Conservation (phyloP, 768 basidiomycete species). For the Hebeloma cylindrosporum region DNA sequence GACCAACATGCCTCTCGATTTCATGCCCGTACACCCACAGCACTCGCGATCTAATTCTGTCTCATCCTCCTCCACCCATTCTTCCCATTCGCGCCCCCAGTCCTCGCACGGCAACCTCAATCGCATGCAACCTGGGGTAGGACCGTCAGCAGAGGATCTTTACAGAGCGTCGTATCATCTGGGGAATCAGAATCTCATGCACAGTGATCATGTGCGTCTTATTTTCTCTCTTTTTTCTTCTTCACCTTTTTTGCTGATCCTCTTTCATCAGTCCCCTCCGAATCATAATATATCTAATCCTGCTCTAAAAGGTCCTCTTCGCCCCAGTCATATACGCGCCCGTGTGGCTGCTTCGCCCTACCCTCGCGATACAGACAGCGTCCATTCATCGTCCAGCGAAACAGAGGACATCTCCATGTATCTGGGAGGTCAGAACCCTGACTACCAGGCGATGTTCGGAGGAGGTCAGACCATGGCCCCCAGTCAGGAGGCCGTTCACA, state of each 20-base stretch:
- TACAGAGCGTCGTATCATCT: conserved; percentile 67
- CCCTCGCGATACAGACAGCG: conserved; percentile 81
- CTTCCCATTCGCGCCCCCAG: conserved; percentile 72
- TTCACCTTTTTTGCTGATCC: conserved; percentile 14
- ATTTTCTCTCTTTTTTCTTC: conserved; percentile 14
- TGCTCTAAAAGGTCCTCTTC: conserved; percentile 74
- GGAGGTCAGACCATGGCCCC: conserved; percentile 46
- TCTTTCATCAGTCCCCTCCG: conserved; percentile 62
- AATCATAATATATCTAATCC: conserved; percentile 74
- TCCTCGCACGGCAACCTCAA: conserved; percentile 68
- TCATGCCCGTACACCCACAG: conserved; percentile 56
- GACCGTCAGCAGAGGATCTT: conserved; percentile 62
- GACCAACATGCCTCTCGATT: conserved; percentile 67
- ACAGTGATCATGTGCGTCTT: conserved; percentile 45
- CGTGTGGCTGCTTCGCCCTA: conserved; percentile 83
- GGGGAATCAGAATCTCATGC: conserved; percentile 45
- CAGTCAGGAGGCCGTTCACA: conserved; percentile 55
- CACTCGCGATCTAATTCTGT: conserved; percentile 81
- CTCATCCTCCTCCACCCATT: conserved; percentile 73
- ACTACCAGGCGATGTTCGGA: conserved; percentile 70
- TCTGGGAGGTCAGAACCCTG: conserved; percentile 52
- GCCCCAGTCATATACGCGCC: conserved; percentile 75
- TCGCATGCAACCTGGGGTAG: conserved; percentile 51
- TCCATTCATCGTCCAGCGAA: conserved; percentile 85
- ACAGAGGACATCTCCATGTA: conserved; percentile 87